Evolutionary conservation across 768 basidiomycete species (phyloP).

Genomic region (Serendipita indica): DNA sequence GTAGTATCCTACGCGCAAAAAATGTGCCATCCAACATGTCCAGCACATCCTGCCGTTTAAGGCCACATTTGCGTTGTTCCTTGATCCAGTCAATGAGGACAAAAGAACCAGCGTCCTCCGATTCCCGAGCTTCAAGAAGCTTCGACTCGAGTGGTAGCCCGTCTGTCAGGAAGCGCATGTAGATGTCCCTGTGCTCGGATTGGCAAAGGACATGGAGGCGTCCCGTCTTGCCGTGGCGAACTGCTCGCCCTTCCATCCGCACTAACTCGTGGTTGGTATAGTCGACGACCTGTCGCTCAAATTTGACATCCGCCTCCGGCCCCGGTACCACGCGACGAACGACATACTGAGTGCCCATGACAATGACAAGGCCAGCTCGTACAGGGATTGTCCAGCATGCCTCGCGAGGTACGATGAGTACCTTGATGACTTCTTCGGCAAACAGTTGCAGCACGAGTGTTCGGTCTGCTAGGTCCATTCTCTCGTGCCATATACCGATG

Average conservation of each 20-base stretch:
- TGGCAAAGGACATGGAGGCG: constrained; percentile 83
- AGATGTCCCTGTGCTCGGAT: constrained; percentile 65
- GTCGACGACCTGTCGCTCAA: constrained; percentile 56
- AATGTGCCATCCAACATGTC: constrained; percentile 74
- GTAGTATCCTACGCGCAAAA: constrained; percentile 49
- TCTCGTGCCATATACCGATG: constrained; percentile 75
- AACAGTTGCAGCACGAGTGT: constrained; percentile 66
- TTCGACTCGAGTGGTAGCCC: constrained; percentile 83
- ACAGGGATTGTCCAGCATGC: constrained; percentile 84
- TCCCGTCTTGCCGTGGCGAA: constrained; percentile 42
- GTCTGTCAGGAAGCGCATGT: constrained; percentile 70
- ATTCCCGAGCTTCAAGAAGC: constrained; percentile 31
- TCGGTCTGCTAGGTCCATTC: constrained; percentile 50
- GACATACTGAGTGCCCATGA: constrained; percentile 86
- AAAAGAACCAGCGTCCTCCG: constrained; percentile 18
- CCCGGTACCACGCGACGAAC: constrained; percentile 18
- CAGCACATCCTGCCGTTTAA: constrained; percentile 48
- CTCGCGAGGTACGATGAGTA: constrained; percentile 70
- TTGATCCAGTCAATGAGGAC: constrained; percentile 36
- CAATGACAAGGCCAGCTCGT: constrained; percentile 63
- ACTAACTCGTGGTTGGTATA: constrained; percentile 71
- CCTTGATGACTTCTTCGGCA: constrained; percentile 59
- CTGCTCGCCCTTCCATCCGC: constrained; percentile 82
- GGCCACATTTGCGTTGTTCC: constrained; percentile 25
- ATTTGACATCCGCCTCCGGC: constrained; percentile 20